These are phyloP conservation scores for Colletotrichum sp. DNA, from an alignment of 2,329 filamentous ascomycete species.

Conservation along the genomic window DNA sequence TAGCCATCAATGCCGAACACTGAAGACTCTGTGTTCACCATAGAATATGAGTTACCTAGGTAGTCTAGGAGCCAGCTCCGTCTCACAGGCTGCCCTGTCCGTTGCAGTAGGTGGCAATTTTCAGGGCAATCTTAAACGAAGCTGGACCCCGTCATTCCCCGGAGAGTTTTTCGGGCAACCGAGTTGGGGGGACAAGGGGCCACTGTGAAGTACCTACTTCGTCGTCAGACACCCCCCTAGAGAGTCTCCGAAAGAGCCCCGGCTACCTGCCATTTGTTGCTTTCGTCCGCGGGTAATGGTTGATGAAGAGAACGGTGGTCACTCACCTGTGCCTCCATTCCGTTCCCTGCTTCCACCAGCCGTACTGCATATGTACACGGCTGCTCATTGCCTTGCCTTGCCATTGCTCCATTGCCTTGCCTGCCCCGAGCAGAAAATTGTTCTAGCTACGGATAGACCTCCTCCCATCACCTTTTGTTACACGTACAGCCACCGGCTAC, in stretches of 20 bases:
- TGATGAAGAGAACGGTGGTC: neutral
- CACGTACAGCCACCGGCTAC: neutral
- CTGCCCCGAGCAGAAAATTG: neutral
- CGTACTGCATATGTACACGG: neutral
- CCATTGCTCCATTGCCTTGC: neutral
- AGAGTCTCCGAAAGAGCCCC: neutral
- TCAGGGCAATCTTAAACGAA: neutral
- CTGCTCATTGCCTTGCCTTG: neutral
- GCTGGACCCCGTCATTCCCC: neutral
- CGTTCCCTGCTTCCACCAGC: neutral
- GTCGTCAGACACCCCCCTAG: neutral
- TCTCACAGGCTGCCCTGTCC: neutral
- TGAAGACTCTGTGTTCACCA: neutral
- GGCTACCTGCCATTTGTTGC: neutral
- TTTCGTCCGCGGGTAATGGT: neutral
- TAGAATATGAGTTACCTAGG: neutral
- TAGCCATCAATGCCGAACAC: neutral
- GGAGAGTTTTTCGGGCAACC: constrained; percentile 9
- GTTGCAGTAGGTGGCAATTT: neutral
- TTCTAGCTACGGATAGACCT: neutral
- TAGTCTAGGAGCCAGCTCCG: neutral
- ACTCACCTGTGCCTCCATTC: neutral
- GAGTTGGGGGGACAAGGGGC: neutral
- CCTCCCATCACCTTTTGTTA: neutral
- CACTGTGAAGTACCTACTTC: neutral